Evolutionary conservation across 2,329 filamentous ascomycete species (phyloP), one percentile per base, ranked within the genome.

Genomic region (Pseudocercospora musae): DNA sequence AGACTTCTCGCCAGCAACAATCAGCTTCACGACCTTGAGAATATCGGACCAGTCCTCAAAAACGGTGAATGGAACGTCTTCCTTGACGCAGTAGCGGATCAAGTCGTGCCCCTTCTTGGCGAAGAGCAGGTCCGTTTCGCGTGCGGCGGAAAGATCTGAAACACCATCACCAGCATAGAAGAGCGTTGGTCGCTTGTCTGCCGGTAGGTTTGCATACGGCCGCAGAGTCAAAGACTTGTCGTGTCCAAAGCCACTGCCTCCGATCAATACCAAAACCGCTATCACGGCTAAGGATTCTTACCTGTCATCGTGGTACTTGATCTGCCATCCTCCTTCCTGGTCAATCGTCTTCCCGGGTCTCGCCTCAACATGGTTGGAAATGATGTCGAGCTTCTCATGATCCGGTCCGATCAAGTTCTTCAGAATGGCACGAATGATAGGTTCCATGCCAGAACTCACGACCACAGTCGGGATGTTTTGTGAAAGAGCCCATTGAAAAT

Each of bases 151-250:
- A 57, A 98, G 82, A 75, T 98, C 94, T 2, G 91, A 96, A 4
- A 97, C 92, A 54, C 94, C 94, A 71, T 98, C 94, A 62, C 95
- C 95, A 31, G 95, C 94, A 73, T 99, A 99, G 76, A 98, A 92
- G 79, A 98, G 86, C 42, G 87, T 88, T 1, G 95, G 95, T 46
- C 92, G 84, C 72, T 89, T 78, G 31, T 81, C 76, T 13, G 81
- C 81, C 0, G 91, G 87, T 48, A 96, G 82, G 25, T 86, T 82
- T 2, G 89, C 88, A 78, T 98, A 98, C 57, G 92, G 92, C 68
- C 91, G 87, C 72, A 99, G 92, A 75, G 95, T 91, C 58, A 94
- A 82, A 25, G 89, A 93, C 85, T 99, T 99, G 83, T 99, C 94
- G 75, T 99, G 95, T n/a, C 95, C 95, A 72, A 96, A 96, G 62